Evolutionary conservation across 2,329 filamentous ascomycete genomes (phyloP).

Genomic region (Pseudogymnoascus pannorum): DNA sequence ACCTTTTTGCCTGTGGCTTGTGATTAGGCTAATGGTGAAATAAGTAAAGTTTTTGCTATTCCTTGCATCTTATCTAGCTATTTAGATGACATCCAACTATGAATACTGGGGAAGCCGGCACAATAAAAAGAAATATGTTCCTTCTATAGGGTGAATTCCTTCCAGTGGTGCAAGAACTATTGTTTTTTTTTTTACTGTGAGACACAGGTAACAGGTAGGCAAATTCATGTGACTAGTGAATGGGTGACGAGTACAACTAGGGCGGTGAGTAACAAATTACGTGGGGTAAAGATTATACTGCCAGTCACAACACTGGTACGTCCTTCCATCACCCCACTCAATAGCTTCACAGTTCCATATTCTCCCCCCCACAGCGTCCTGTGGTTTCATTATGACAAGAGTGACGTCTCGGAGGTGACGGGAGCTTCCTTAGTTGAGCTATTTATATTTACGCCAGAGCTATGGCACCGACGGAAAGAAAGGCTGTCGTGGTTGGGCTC

Average conservation of each 20-base stretch:
- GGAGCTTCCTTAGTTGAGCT: not conserved
- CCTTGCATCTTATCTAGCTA: not conserved
- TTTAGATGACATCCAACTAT: not conserved
- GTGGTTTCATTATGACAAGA: not conserved
- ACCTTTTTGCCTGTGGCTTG: not conserved
- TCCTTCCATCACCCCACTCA: not conserved
- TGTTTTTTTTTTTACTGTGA: not conserved
- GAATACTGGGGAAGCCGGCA: not conserved
- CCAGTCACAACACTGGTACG: not conserved
- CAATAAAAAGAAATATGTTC: not conserved
- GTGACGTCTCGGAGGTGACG: not conserved
- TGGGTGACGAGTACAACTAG: not conserved
- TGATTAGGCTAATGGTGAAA: not conserved
- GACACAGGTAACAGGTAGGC: not conserved
- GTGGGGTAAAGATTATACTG: not conserved
- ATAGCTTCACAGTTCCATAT: not conserved
- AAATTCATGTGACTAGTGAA: not conserved
- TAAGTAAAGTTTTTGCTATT: not conserved
- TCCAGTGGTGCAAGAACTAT: not conserved
- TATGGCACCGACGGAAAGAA: constrained; percentile 11
- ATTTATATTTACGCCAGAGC: not conserved
- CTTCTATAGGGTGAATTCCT: not conserved
- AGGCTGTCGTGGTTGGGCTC: constrained; percentile 62
- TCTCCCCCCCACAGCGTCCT: not conserved
- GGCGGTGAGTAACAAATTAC: not conserved